These are phyloP conservation scores for Candida pini DNA, from an alignment of 805 yeast genomes.

Conservation along the genomic window DNA sequence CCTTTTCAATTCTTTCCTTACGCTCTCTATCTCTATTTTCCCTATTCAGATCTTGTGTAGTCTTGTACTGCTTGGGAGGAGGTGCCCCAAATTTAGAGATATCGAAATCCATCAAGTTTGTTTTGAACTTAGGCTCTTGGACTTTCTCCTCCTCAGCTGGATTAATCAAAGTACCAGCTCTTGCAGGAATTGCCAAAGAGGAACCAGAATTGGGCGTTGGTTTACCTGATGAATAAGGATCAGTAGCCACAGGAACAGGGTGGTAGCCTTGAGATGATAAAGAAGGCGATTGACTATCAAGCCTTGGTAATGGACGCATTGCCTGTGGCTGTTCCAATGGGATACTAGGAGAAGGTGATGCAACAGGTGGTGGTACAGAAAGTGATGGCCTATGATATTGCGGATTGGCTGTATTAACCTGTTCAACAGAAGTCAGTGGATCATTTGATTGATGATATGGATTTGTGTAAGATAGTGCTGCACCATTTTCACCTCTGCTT, in stretches of 20 bases:
- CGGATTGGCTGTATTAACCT: neutral
- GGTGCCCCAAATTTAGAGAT: conserved; percentile 38
- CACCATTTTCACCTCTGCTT: neutral
- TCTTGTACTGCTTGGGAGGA: conserved; percentile 35
- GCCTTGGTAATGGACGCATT: too few species aligned
- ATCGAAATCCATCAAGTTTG: conserved; percentile 31
- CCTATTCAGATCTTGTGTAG: conserved; percentile 19
- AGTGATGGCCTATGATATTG: neutral
- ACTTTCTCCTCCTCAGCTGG: conserved; percentile 13
- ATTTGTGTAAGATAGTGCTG: neutral
- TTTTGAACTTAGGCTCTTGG: conserved; percentile 25
- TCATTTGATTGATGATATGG: neutral
- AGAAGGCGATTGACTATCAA: too few species aligned
- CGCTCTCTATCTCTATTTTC: conserved; percentile 19
- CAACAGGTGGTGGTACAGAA: neutral
- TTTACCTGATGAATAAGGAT: too few species aligned
- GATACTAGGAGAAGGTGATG: neutral
- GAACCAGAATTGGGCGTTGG: too few species aligned
- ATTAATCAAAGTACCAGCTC: conserved; percentile 1
- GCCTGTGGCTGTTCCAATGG: conserved; percentile 1
- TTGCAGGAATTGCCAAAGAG: conserved; percentile 9
- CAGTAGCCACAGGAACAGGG: too few species aligned
- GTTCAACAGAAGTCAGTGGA: neutral
- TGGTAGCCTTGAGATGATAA: too few species aligned
- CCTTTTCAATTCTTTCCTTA: conserved; percentile 20